Percentiles rank a stretch among this genome's conserved stretches.
Conservation (phyloP, 1,284 basidiomycete species). For the Moniliophthora roreri region DNA sequence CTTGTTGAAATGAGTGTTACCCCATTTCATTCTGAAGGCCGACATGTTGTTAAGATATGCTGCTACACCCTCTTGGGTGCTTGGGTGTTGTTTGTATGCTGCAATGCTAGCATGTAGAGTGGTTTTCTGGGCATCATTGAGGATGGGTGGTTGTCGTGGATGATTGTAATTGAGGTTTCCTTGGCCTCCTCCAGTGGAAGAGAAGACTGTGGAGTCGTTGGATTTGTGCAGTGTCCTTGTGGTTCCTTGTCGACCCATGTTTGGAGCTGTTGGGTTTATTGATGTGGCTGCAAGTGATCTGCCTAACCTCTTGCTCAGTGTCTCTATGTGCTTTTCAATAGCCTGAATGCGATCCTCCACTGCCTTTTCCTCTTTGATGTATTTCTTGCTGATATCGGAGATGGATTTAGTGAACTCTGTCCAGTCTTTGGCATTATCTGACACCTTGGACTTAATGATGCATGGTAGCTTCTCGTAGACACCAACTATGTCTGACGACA, state of each 20-base stretch:
- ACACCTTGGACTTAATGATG: background rate
- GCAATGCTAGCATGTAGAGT: background rate
- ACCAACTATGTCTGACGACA: background rate
- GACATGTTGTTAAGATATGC: background rate
- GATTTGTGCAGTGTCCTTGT: background rate
- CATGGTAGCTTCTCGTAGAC: background rate
- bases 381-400: background rate
- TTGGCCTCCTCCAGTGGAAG: too few relatives aligned
- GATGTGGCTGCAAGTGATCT: background rate
- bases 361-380: background rate
- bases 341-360: background rate
- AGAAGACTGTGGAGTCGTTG: too few relatives aligned
- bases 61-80: background rate
- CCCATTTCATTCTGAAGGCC: background rate
- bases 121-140: constrained; percentile 1
- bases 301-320: background rate
- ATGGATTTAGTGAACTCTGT: background rate
- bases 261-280: background rate
- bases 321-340: background rate
- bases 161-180: too few relatives aligned
- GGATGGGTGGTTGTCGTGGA: too few relatives aligned
- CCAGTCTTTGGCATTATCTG: background rate
- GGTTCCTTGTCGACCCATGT: background rate
- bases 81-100: background rate
- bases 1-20: background rate